Conservation (phyloP, 148 eudicot genomes). For the Dianthus caryophyllus region DNA sequence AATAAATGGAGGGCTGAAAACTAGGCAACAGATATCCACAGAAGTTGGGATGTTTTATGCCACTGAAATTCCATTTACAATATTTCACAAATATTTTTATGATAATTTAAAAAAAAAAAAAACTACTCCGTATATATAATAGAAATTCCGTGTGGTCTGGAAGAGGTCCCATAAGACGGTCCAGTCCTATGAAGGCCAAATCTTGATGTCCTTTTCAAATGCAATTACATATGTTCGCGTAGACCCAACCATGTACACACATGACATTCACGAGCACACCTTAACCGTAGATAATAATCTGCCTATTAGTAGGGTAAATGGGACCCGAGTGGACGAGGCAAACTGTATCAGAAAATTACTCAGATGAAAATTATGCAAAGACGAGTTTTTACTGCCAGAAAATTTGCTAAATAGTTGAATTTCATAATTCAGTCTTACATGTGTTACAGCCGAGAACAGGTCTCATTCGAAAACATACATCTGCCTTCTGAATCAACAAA, state of each 20-base stretch:
- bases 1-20: conserved; percentile 30
- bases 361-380: not conserved
- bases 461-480: conserved; percentile 2
- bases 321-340: not conserved
- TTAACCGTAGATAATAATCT: not conserved
- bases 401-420: conserved; percentile 5
- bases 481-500: conserved; percentile 8
- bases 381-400: not conserved
- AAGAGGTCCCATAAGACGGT: conserved; percentile 20
- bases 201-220: conserved; percentile 11
- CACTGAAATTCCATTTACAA: conserved; percentile 20
- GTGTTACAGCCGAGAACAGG: not conserved
- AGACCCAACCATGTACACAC: conserved; percentile 6
- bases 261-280: conserved; percentile 9
- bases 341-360: not conserved
- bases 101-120: no score
- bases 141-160: conserved; percentile 6
- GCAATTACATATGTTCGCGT: not conserved
- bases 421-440: not conserved
- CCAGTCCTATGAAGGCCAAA: conserved; percentile 19
- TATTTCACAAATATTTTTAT: not conserved
- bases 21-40: conserved; percentile 31
- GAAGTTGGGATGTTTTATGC: conserved; percentile 28
- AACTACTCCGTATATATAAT: no score
- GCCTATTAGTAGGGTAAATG: no score